Percentiles rank a stretch among this genome's conserved stretches.
phyloP scores from a whole-genome alignment of 164 flowering plant species.

The Vitis vinifera region DNA sequence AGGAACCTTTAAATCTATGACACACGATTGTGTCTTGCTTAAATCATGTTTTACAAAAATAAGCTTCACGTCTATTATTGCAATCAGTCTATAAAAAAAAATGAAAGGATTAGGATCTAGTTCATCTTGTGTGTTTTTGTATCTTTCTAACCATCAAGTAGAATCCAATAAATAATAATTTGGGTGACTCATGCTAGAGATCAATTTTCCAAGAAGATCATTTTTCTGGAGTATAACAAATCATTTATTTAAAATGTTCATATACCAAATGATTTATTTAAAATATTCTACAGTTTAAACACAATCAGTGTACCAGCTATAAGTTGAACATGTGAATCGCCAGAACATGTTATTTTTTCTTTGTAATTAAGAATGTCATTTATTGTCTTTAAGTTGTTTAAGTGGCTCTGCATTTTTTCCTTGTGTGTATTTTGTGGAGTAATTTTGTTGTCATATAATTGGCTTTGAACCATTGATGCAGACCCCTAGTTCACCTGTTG shows the following conservation, averaged over 20 bases:
- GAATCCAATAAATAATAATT: background rate
- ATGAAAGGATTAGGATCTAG: background rate
- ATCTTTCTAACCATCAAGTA: background rate
- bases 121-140: background rate
- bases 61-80: background rate
- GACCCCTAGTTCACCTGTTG: conserved; percentile 89
- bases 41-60: background rate
- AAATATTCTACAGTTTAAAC: background rate
- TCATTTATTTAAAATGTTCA: background rate
- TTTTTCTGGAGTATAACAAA: background rate
- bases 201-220: background rate
- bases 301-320: background rate
- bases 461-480: conserved; percentile 35
- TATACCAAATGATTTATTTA: background rate
- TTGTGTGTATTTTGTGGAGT: conserved; percentile 3
- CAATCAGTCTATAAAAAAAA: background rate
- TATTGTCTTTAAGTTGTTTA: background rate
- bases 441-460: conserved; percentile 7
- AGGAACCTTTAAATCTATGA: background rate
- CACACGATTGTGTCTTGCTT: background rate
- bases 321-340: background rate
- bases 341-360: background rate
- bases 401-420: background rate
- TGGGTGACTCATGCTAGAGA: background rate
- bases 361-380: background rate